Evolutionary conservation across 1,139 yeast species (phyloP).

Genomic region (Kazachstania sp.): DNA sequence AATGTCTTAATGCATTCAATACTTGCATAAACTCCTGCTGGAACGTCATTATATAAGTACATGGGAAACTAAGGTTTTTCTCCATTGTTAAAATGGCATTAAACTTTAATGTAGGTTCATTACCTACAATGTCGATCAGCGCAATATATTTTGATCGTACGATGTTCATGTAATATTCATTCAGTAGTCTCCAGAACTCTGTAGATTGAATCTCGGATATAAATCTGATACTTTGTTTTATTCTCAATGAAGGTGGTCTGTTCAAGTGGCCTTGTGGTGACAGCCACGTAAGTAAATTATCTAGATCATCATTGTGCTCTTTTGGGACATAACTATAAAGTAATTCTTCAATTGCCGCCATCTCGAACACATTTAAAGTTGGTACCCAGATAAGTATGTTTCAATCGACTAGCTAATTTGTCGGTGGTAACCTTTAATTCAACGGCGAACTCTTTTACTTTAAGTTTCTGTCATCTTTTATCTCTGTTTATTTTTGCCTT

Average conservation of each 20-base stretch:
- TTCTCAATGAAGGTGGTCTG: constrained; percentile 11
- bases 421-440: too few relatives aligned
- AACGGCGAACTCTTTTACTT: too few relatives aligned
- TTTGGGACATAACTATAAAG: constrained; percentile 1
- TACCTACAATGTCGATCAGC: background rate
- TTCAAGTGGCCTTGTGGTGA: constrained; percentile 8
- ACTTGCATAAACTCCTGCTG: constrained; percentile 14
- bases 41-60: constrained; percentile 13
- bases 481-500: too few relatives aligned
- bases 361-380: too few relatives aligned
- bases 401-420: too few relatives aligned
- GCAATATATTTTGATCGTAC: constrained; percentile 4
- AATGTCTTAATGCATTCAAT: constrained; percentile 20
- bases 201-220: constrained; percentile 1
- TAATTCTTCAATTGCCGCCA: constrained; percentile 3
- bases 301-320: constrained; percentile 6
- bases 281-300: constrained; percentile 7
- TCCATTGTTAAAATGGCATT: constrained; percentile 22
- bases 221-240: constrained; percentile 6
- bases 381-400: too few relatives aligned
- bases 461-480: too few relatives aligned
- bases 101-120: constrained; percentile 5
- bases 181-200: constrained; percentile 2
- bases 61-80: constrained; percentile 20
- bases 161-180: constrained; percentile 5